Conservation (phyloP, 805 yeast species). For the Pichia thaimueangensis region DNA sequence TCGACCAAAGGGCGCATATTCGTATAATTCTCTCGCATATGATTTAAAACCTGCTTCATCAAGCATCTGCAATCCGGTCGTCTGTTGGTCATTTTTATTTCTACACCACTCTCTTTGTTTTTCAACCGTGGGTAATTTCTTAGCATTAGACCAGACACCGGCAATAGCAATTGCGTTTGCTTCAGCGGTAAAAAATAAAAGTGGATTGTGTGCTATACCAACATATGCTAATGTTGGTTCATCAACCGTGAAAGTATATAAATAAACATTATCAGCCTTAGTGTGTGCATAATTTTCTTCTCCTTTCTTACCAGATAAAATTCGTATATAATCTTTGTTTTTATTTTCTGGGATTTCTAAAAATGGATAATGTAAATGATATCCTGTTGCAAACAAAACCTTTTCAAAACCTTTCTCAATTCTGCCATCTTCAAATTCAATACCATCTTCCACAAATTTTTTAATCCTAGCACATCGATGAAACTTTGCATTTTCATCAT, state of each 20-base stretch:
- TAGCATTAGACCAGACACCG: constrained; percentile 45
- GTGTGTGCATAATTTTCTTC: constrained; percentile 12
- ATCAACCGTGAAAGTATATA: constrained; percentile 32
- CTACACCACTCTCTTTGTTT: constrained; percentile 9
- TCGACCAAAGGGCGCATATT: constrained; percentile 13
- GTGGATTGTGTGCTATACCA: constrained; percentile 36
- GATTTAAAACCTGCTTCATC: constrained; percentile 12
- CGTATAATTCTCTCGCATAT: constrained; percentile 9
- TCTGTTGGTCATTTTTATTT: constrained; percentile 10
- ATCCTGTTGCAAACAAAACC: constrained; percentile 45
- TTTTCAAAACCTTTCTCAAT: constrained; percentile 29
- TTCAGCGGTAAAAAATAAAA: constrained; percentile 45
- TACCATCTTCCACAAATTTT: constrained; percentile 19
- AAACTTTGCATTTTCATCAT: constrained; percentile 26
- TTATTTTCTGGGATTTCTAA: constrained; percentile 22
- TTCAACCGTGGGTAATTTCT: constrained; percentile 32
- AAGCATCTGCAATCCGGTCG: constrained; percentile 15
- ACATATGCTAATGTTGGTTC: constrained; percentile 40
- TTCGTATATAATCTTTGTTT: constrained; percentile 13
- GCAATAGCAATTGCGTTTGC: constrained; percentile 46
- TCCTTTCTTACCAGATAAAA: constrained; percentile 30
- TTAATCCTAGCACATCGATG: constrained; percentile 27
- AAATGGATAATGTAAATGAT: constrained; percentile 40
- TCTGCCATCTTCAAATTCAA: constrained; percentile 30
- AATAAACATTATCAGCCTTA: constrained; percentile 20